These are phyloP conservation scores for Pseudoturritis turrita DNA, from an alignment of 345 rosid species.

Conservation along the genomic window DNA sequence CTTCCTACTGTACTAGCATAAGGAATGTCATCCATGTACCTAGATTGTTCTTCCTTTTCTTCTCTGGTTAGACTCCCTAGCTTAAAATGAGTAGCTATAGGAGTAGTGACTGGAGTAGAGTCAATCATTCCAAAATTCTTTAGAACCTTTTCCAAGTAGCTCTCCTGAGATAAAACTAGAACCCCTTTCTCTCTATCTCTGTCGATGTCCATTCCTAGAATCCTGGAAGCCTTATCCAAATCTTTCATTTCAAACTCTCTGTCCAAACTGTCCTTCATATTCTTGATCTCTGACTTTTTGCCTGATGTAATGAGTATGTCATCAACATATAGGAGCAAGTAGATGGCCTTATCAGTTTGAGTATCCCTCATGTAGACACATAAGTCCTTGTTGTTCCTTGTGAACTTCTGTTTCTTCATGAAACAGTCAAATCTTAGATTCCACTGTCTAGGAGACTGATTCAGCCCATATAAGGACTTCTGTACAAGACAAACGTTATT, in stretches of 20 bases:
- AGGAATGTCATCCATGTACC: no score
- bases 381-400: no score
- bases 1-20: no score
- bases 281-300: no score
- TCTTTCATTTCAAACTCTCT: neutral
- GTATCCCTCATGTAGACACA: no score
- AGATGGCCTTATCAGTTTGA: no score
- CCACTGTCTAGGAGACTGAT: neutral
- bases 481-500: neutral
- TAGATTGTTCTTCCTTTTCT: no score
- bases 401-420: neutral
- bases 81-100: neutral
- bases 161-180: neutral
- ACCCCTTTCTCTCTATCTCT: neutral
- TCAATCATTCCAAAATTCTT: neutral
- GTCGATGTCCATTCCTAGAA: neutral
- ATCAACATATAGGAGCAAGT: no score
- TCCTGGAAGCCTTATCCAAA: no score
- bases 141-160: neutral
- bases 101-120: neutral
- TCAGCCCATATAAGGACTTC: neutral
- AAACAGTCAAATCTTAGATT: neutral
- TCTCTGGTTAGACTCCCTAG: neutral
- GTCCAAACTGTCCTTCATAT: neutral
- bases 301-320: no score